A percentile compares a stretch with the other conserved stretches of the same genome.
Conservation (phyloP, 768 basidiomycete genomes). For the Russula sp. region DNA sequence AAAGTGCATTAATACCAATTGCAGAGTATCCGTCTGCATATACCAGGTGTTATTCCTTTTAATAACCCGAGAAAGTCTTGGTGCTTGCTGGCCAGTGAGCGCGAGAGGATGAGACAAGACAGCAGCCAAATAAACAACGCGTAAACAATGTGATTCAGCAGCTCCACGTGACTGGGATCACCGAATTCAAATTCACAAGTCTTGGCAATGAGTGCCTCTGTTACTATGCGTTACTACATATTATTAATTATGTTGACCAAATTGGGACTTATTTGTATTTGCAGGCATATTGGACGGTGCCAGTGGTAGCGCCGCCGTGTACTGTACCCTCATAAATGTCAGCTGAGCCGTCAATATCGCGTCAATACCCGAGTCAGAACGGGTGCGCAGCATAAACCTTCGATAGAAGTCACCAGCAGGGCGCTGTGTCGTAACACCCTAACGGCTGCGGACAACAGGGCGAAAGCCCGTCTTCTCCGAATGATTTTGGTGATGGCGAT, state of each 20-base stretch:
- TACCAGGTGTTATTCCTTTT: neutral
- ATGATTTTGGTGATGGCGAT: neutral
- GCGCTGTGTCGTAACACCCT: neutral
- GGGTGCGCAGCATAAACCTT: neutral
- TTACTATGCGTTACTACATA: no score
- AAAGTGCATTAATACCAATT: neutral
- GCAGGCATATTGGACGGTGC: neutral
- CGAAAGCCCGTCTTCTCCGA: neutral
- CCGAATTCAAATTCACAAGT: no score
- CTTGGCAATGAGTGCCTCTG: no score
- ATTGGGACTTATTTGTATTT: neutral
- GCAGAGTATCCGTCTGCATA: neutral
- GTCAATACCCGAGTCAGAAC: neutral
- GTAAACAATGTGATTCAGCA: constrained; percentile 19
- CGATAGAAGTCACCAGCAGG: neutral
- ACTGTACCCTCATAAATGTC: neutral
- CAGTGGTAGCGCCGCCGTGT: constrained; percentile 5
- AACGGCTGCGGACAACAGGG: neutral
- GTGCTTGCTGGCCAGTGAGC: neutral
- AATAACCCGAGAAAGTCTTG: neutral
- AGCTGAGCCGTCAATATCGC: no score
- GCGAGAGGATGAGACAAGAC: neutral
- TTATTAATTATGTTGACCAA: neutral
- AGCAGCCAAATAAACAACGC: constrained; percentile 25
- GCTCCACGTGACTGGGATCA: no score